Evolutionary conservation across 495 filamentous ascomycete species (phyloP).

Genomic region (Xylaria telfairii): DNA sequence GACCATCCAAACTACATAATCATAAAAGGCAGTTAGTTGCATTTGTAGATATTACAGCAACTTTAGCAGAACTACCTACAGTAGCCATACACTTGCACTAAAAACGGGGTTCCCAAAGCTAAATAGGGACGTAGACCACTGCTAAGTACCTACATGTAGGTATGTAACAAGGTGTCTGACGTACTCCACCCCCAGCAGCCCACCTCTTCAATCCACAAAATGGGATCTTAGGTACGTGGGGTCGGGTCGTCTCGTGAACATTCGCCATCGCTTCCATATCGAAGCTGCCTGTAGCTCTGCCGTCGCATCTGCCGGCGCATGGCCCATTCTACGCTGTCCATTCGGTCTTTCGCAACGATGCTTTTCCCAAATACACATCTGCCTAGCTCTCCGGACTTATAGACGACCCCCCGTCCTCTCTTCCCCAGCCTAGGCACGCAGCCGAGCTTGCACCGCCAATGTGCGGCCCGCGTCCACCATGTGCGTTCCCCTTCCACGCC

Average conservation of each 20-base stretch:
- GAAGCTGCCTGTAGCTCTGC: constrained; percentile 16
- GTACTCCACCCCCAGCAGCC: not conserved
- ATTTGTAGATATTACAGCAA: too few relatives aligned
- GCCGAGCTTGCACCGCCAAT: constrained; percentile 24
- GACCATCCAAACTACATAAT: too few relatives aligned
- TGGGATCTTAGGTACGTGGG: not conserved
- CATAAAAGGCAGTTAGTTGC: too few relatives aligned
- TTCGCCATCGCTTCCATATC: constrained; percentile 1
- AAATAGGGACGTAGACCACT: not conserved
- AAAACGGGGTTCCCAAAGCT: not conserved
- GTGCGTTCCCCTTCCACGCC: constrained; percentile 28
- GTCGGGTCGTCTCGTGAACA: constrained; percentile 8
- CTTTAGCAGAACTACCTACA: too few relatives aligned
- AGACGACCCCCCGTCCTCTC: constrained; percentile 13
- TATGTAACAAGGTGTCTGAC: too few relatives aligned
- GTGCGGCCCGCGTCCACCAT: constrained; percentile 32
- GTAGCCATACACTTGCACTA: too few relatives aligned
- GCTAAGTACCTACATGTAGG: not conserved
- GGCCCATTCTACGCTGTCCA: not conserved
- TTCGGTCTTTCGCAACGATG: constrained; percentile 19
- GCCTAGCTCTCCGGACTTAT: constrained; percentile 19
- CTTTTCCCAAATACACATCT: constrained; percentile 8
- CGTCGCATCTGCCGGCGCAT: not conserved
- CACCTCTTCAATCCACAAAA: not conserved
- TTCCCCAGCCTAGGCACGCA: not conserved